Base-by-base conservation (phyloP, 768 basidiomycete genomes). In the Boletus sensibilis region DNA sequence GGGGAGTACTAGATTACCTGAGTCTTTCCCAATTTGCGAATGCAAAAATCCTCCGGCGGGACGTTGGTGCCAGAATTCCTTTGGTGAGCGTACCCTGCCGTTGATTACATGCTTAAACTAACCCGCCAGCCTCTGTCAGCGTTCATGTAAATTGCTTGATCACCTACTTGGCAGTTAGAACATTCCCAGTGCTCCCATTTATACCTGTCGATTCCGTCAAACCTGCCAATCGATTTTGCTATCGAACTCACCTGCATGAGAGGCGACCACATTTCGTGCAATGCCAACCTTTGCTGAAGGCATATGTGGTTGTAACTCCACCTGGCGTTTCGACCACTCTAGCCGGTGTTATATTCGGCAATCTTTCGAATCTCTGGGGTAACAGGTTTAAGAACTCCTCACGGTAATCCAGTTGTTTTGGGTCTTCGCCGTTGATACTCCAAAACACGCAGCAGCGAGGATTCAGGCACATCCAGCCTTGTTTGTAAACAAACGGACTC, bases 141-240 rank as follows among this genome's bases (percentile, higher is more conserved):
- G 14, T 35, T 42, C 31, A 48, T 18, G 7, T 18, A 53, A n/a
- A 34, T 5, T 14, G 7, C 16, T 20, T 6, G 13, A 27, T 27
- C 14, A 49, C 74, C 50, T 69, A 89, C 90, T 18, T 75, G 63
- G 65, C 89, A 92, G 53, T 76, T 64, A 33, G 75, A 69, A 63
- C 90, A 93, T 67, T 88, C 80, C 82, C 88, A 90, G 47, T 78
- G 65, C 65, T 88, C 82, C 90, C 89, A 91, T 69, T 85, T 86
- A 50, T 68, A 84, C 61, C 90, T 92, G 29, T 40, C 43, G 46
- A 20, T 45, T 41, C 35, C 39, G 35, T 62, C 55, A 59, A 37
- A 27, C 29, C 12, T 37, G 43, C 44, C 21, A 4, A 38, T 16
- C 37, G 20, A n/a, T 33, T 54, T 39, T 21, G 23, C 21, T 25